phyloP scores from a whole-genome alignment of 169 alveolate species.

The Perkinsus olseni region DNA sequence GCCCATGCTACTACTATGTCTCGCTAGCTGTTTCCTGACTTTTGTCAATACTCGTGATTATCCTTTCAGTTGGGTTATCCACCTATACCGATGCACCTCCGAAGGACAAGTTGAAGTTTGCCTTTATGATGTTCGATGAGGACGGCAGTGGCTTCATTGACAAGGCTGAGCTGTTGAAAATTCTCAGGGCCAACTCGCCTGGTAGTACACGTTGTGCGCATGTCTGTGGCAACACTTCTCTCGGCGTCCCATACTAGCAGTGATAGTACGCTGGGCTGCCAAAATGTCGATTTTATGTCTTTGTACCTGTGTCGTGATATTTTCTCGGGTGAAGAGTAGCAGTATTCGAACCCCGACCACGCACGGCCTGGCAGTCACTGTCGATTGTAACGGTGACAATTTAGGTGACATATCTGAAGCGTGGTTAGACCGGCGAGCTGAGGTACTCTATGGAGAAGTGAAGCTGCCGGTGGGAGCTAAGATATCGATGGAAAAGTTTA shows the following conservation, averaged over 20 bases:
- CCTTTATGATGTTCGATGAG: slow-evolving; percentile 7
- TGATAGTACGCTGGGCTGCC: no score
- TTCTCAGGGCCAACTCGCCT: neutral
- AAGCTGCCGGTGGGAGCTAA: neutral
- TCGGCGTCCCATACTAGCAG: no score
- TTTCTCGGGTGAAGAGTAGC: no score
- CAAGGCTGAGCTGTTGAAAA: neutral
- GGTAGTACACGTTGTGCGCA: no score
- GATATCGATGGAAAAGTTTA: neutral
- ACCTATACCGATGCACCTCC: neutral
- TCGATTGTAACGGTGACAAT: neutral
- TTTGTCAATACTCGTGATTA: no score
- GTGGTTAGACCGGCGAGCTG: neutral
- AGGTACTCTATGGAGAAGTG: neutral
- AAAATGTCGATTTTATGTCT: no score
- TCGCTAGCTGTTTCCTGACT: no score
- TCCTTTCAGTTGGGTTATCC: neutral
- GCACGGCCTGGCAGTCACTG: no score
- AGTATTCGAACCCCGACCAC: no score
- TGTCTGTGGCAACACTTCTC: no score
- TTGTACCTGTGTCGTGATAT: no score
- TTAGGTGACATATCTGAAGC: neutral
- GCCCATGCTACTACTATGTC: no score
- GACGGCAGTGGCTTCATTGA: neutral
- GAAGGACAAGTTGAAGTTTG: neutral